A percentile compares a stretch with the other conserved stretches of the same genome.
Conservation (phyloP, 192 early-diverging fungal species). For the Phycomyces nitens region DNA sequence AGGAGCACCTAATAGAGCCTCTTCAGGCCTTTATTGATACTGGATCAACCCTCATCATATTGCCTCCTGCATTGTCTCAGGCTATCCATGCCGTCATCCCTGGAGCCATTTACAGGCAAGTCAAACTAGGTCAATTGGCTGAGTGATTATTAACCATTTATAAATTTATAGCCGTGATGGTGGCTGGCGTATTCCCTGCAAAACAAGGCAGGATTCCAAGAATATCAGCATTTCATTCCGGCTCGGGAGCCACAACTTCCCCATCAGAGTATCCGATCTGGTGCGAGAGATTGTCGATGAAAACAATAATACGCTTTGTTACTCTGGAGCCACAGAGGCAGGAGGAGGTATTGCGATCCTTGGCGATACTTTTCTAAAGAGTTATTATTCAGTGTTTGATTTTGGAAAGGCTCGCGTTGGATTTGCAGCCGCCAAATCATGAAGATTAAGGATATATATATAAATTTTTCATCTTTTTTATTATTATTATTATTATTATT, state of each 20-base stretch:
- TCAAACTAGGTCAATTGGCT: neutral
- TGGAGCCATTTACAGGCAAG: constrained; percentile 8
- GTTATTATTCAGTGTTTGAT: constrained; percentile 47
- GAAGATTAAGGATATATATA: neutral
- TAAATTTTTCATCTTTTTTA: neutral
- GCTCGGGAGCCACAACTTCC: constrained; percentile 22
- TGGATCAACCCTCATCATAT: constrained; percentile 48
- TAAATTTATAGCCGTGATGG: neutral
- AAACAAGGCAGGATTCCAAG: neutral
- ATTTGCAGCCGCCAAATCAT: constrained; percentile 30
- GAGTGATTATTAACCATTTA: neutral
- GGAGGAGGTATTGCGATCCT: constrained; percentile 19
- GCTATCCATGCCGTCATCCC: constrained; percentile 41
- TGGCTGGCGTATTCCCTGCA: constrained; percentile 42
- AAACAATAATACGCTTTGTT: neutral
- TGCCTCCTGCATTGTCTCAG: constrained; percentile 28
- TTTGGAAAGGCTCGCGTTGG: constrained; percentile 36
- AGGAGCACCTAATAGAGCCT: constrained; percentile 3
- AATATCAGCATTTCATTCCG: constrained; percentile 15
- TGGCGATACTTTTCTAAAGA: constrained; percentile 49
- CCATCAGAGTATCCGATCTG: constrained; percentile 25
- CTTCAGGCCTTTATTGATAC: constrained; percentile 45
- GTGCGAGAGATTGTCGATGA: constrained; percentile 24
- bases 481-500: neutral
- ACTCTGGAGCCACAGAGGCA: constrained; percentile 30